A percentile compares a stretch with the other conserved stretches of the same genome.
These are phyloP conservation scores for Kazachstania africana DNA, from an alignment of 805 yeast genomes.

Conservation along the genomic window DNA sequence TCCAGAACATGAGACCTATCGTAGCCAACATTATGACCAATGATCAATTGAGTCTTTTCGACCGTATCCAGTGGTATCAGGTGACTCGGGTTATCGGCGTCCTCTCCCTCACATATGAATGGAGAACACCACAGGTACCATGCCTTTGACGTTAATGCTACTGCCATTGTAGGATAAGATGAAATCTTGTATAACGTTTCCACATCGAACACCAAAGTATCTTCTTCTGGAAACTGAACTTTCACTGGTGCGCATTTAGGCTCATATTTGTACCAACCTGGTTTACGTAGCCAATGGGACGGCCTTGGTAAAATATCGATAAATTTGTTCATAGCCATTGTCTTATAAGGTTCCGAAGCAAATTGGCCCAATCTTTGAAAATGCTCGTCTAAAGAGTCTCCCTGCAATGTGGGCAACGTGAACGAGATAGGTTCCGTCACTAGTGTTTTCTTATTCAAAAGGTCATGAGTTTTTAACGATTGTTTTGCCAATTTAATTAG, in stretches of 20 bases:
- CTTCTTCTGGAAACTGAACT: constrained; percentile 63
- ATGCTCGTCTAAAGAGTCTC: constrained; percentile 70
- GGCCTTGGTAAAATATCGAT: constrained; percentile 33
- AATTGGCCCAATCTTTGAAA: constrained; percentile 57
- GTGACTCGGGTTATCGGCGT: constrained; percentile 36
- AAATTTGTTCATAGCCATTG: constrained; percentile 37
- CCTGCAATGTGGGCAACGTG: constrained; percentile 61
- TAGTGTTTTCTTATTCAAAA: constrained; percentile 67
- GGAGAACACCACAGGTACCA: constrained; percentile 98
- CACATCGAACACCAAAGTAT: constrained; percentile 73
- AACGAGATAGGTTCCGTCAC: constrained; percentile 47
- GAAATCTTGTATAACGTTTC: constrained; percentile 74
- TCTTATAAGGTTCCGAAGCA: constrained; percentile 48
- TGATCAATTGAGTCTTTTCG: constrained; percentile 41
- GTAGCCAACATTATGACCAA: constrained; percentile 86
- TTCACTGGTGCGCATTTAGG: constrained; percentile 38
- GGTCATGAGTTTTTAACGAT: constrained; percentile 48
- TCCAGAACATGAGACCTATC: constrained; percentile 81
- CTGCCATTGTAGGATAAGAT: constrained; percentile 67
- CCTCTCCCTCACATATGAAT: constrained; percentile 35
- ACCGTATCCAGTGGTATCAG: constrained; percentile 63
- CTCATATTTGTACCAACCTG: constrained; percentile 79
- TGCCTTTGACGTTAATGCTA: constrained; percentile 62
- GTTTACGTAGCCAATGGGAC: constrained; percentile 38
- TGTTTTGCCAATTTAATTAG: constrained; percentile 44